phyloP scores from a whole-genome alignment of 306 rosid genomes.

The Hippophae tibetana region DNA sequence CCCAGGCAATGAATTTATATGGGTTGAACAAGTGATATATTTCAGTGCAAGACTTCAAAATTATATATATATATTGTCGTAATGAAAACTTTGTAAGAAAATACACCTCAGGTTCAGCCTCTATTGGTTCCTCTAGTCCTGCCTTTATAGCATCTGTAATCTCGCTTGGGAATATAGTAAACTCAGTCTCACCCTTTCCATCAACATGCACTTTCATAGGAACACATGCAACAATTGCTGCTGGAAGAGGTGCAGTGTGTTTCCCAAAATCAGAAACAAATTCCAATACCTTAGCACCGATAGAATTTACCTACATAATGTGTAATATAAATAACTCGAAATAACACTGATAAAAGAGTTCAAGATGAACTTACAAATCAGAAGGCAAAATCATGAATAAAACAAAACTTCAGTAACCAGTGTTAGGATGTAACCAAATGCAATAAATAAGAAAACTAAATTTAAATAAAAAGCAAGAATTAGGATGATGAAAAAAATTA shows the following conservation, averaged over 20 bases:
- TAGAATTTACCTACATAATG: conserved; percentile 61
- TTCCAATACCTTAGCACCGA: conserved; percentile 83
- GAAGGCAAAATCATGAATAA: background rate
- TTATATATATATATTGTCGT: background rate
- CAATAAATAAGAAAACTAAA: background rate
- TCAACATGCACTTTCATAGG: conserved; percentile 80
- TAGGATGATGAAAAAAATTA: background rate
- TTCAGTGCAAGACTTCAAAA: conserved; percentile 1
- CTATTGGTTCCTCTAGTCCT: conserved; percentile 72
- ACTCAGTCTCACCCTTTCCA: conserved; percentile 84
- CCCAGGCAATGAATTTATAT: conserved; percentile 16
- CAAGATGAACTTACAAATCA: background rate
- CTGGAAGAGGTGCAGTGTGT: conserved; percentile 87
- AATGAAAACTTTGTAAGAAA: conserved; percentile 18
- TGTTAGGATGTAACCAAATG: background rate
- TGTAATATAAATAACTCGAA: background rate
- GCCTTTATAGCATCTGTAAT: conserved; percentile 78
- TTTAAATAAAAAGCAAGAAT: background rate
- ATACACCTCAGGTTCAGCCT: conserved; percentile 92
- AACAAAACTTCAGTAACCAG: background rate
- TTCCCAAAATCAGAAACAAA: conserved; percentile 83
- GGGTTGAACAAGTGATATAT: conserved; percentile 9
- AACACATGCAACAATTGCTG: conserved; percentile 97
- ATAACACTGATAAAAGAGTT: background rate
- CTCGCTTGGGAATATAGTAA: conserved; percentile 71